These are phyloP conservation scores for Diatrype stigma DNA, from an alignment of 2,329 filamentous ascomycete species.

Conservation along the genomic window DNA sequence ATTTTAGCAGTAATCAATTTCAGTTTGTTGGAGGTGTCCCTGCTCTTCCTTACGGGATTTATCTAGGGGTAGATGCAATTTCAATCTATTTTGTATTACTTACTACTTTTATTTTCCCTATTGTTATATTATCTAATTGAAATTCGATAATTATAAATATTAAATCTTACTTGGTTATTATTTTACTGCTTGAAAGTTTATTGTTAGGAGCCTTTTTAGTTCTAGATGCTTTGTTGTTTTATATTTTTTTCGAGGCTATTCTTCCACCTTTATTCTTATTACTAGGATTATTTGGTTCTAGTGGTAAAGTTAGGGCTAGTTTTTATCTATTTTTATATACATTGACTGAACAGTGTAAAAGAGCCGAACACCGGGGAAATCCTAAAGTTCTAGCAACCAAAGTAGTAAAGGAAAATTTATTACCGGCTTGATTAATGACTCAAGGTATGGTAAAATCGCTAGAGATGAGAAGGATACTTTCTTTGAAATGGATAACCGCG, in stretches of 20 bases:
- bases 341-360: too few species aligned
- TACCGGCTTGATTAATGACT: too few species aligned
- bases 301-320: not conserved
- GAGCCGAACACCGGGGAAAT: too few species aligned
- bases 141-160: slow-evolving; percentile 5
- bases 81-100: slow-evolving; percentile 14
- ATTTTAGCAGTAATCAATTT: slow-evolving; percentile 26
- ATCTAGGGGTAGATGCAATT: slow-evolving; percentile 1
- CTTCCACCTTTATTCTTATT: not conserved
- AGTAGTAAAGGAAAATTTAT: too few species aligned
- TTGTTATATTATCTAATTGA: not conserved
- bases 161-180: slow-evolving; percentile 1
- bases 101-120: slow-evolving; percentile 8
- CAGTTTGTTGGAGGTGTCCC: slow-evolving; percentile 10
- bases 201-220: slow-evolving; percentile 23
- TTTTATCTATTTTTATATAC: not conserved
- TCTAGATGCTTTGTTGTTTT: slow-evolving; percentile 8
- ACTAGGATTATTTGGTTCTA: not conserved
- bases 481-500: too few species aligned
- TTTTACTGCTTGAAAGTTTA: slow-evolving; percentile 17
- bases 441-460: too few species aligned
- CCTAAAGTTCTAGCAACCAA: too few species aligned
- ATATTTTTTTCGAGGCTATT: not conserved
- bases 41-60: not conserved
- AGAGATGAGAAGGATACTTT: too few species aligned